Evolutionary conservation across 2,329 filamentous ascomycete species (phyloP).

Genomic region (Mollisia scopiformis): DNA sequence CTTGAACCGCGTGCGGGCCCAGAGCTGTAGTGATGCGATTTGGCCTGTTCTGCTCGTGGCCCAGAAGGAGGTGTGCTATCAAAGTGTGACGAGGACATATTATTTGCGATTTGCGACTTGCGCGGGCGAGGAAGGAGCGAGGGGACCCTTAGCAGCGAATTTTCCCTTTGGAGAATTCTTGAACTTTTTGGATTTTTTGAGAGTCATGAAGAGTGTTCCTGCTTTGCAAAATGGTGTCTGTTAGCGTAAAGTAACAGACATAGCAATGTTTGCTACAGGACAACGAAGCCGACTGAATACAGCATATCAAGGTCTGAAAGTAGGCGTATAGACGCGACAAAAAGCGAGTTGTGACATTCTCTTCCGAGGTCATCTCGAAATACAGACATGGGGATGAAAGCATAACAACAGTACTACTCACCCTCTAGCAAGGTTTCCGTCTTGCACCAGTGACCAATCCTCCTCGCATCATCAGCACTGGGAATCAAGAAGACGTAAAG

Average conservation of each 20-base stretch:
- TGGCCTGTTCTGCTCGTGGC: background rate
- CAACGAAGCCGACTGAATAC: background rate
- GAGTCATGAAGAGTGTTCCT: background rate
- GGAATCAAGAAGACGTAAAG: background rate
- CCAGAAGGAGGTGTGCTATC: background rate
- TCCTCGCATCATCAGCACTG: conserved; percentile 1
- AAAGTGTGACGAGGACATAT: background rate
- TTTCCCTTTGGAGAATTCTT: background rate
- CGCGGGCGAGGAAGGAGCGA: background rate
- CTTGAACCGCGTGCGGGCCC: background rate
- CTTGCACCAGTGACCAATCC: background rate
- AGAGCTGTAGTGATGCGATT: background rate
- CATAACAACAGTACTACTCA: background rate
- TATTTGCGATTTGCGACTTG: background rate
- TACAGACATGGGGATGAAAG: background rate
- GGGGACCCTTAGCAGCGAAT: background rate
- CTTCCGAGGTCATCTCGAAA: background rate
- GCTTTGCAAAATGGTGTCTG: background rate
- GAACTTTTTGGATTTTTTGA: background rate
- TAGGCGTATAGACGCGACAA: too few relatives aligned
- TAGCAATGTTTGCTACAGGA: too few relatives aligned
- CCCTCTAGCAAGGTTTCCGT: background rate
- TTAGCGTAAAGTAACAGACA: background rate
- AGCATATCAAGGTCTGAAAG: too few relatives aligned
- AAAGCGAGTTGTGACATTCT: background rate